phyloP scores from a whole-genome alignment of 495 filamentous ascomycete species.

The Neurospora tetrasperma region DNA sequence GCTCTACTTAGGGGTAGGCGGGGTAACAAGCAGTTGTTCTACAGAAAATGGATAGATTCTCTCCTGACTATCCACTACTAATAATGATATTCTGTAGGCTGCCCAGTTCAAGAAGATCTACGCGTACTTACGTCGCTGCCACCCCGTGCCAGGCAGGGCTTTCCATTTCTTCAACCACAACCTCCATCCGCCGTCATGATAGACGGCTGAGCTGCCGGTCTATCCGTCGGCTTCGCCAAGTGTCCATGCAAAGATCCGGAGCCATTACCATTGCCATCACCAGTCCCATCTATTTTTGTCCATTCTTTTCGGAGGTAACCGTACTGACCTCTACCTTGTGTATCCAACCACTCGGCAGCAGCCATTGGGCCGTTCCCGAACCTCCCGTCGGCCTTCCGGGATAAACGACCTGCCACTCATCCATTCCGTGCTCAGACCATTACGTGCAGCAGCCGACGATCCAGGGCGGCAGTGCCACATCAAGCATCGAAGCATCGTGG shows the following conservation, averaged over 20 bases:
- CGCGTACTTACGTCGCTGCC: neutral
- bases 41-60: neutral
- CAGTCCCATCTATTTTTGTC: neutral
- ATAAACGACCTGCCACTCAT: neutral
- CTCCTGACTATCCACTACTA: accelerated
- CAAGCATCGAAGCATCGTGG: neutral
- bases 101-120: neutral
- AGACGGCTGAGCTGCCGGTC: neutral
- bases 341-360: neutral
- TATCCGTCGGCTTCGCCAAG: neutral
- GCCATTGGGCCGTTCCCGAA: neutral
- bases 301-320: neutral
- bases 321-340: neutral
- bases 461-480: neutral
- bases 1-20: neutral
- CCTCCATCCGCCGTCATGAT: neutral
- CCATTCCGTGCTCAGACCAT: neutral
- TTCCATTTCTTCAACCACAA: neutral
- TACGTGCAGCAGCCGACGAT: neutral
- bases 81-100: no score
- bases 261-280: neutral
- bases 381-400: neutral
- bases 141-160: neutral
- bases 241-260: neutral
- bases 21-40: neutral